These are phyloP conservation scores for Rhynchospora tenuis DNA, from an alignment of 176 grass and related monocot species.

Conservation along the genomic window DNA sequence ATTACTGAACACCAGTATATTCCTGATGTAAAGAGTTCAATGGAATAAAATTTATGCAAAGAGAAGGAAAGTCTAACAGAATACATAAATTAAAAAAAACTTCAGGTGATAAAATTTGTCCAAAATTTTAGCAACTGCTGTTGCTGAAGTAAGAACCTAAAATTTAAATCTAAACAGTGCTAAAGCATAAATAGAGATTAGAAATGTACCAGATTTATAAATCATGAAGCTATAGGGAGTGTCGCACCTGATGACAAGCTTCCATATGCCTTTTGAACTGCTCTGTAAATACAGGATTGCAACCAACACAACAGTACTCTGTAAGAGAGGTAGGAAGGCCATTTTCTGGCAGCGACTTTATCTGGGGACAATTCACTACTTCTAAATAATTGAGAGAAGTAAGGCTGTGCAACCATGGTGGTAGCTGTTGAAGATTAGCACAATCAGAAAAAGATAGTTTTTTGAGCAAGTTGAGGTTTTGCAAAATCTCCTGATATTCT, in stretches of 20 bases:
- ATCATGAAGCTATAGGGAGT: not conserved
- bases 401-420: not conserved
- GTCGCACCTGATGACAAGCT: not conserved
- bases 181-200: not conserved
- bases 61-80: not conserved
- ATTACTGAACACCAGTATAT: not conserved
- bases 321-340: slow-evolving; percentile 13
- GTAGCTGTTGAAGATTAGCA: not conserved
- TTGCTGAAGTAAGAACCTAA: not conserved
- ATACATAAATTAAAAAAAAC: not conserved
- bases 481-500: not conserved
- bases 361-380: not conserved
- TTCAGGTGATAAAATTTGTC: too few species aligned
- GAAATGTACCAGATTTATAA: not conserved
- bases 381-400: slow-evolving; percentile 24
- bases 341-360: not conserved
- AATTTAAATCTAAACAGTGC: not conserved
- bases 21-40: not conserved
- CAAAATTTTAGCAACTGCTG: too few species aligned
- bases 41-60: not conserved
- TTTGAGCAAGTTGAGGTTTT: not conserved
- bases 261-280: slow-evolving; percentile 3
- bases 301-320: not conserved
- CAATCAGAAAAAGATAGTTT: not conserved
- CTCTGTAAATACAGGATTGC: not conserved